Conservation (phyloP, 768 basidiomycete species). For the Suillus weaverae region DNA sequence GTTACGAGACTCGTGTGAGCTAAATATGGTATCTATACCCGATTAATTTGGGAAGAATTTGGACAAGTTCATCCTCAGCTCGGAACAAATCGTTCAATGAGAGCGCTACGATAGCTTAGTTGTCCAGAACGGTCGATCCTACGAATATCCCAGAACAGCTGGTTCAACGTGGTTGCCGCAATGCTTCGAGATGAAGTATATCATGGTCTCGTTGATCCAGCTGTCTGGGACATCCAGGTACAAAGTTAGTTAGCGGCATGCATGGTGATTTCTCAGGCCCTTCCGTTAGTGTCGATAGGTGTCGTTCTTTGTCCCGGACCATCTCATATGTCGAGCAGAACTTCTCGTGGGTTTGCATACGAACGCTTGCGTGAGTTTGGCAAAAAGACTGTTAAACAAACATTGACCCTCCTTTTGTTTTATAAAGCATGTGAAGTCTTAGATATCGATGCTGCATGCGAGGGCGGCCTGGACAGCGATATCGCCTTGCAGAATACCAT, state of each 20-base stretch:
- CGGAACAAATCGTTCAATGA: neutral
- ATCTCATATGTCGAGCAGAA: constrained; percentile 12
- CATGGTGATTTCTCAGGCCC: neutral
- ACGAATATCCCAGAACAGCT: neutral
- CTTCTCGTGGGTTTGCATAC: constrained; percentile 12
- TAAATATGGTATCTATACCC: neutral
- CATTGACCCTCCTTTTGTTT: neutral
- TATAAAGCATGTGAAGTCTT: constrained; percentile 5
- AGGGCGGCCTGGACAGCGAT: neutral
- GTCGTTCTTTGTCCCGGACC: neutral
- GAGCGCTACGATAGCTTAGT: neutral
- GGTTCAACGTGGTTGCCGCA: neutral
- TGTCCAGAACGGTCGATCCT: neutral
- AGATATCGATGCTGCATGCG: neutral
- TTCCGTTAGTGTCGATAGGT: neutral
- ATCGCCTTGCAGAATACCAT: neutral
- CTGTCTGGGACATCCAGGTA: neutral
- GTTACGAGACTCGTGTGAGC: neutral
- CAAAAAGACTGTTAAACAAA: neutral
- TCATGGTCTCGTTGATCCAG: neutral
- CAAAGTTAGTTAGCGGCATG: neutral
- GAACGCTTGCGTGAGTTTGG: constrained; percentile 16
- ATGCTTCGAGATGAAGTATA: neutral
- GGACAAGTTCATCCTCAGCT: neutral
- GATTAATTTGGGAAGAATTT: neutral